Percentiles rank a stretch among this genome's conserved stretches.
Evolutionary conservation across 2,329 filamentous ascomycete species (phyloP).

Genomic region (Aspergillus persii): DNA sequence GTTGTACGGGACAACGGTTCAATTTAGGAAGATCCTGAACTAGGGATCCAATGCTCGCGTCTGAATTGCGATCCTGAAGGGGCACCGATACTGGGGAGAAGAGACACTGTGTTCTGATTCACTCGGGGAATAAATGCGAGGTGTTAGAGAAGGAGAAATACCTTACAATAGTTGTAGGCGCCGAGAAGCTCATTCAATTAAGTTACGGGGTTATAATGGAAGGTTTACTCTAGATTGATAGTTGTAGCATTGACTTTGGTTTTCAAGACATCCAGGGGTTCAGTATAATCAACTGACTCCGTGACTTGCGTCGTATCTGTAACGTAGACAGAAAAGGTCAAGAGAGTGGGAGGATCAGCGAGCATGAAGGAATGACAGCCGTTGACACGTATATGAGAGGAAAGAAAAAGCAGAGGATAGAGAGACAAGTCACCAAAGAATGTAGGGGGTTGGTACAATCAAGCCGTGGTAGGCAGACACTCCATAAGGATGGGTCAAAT

Average conservation of each 20-base stretch:
- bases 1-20: neutral
- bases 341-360: neutral
- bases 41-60: neutral
- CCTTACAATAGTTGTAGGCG: too few species aligned
- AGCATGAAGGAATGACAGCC: neutral
- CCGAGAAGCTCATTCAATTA: neutral
- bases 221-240: neutral
- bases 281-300: neutral
- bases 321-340: neutral
- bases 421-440: neutral
- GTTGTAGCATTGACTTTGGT: neutral
- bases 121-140: neutral
- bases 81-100: too few species aligned
- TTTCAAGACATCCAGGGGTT: neutral
- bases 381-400: neutral
- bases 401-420: constrained; percentile 1
- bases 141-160: neutral
- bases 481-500: neutral
- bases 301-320: neutral
- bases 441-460: neutral
- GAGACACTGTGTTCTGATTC: too few species aligned
- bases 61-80: neutral
- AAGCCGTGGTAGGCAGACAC: neutral
- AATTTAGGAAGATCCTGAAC: neutral
- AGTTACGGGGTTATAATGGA: neutral